phyloP scores from a whole-genome alignment of 495 filamentous ascomycete genomes.

The Penicillium paradoxum region DNA sequence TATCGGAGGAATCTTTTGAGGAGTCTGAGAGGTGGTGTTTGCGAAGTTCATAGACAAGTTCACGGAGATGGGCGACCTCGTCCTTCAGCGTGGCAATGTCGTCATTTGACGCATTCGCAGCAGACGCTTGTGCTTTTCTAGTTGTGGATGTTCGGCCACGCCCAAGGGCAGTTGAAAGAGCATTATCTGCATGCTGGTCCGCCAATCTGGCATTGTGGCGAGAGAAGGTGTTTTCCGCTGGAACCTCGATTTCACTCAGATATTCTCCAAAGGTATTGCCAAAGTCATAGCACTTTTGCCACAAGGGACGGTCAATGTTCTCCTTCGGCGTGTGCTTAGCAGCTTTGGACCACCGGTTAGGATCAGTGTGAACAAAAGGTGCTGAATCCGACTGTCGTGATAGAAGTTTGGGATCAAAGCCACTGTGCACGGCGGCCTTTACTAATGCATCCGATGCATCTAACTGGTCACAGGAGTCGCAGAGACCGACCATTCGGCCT shows the following conservation, averaged over 20 bases:
- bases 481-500: conserved; percentile 37
- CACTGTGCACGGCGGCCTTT: conserved; percentile 33
- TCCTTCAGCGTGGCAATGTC: conserved; percentile 28
- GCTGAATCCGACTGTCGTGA: conserved; percentile 25
- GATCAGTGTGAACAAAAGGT: conserved; percentile 21
- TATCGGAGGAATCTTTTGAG: conserved; percentile 6
- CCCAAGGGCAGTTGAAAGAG: conserved; percentile 21
- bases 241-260: conserved; percentile 19
- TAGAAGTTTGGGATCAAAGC: conserved; percentile 28
- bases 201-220: conserved; percentile 20
- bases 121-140: not conserved
- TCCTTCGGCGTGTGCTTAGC: conserved; percentile 12
- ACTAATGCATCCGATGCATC: conserved; percentile 34
- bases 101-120: conserved; percentile 7
- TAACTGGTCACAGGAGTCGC: conserved; percentile 30
- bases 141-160: not conserved
- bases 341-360: conserved; percentile 27
- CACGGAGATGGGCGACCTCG: conserved; percentile 33
- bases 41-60: conserved; percentile 31
- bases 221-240: conserved; percentile 10
- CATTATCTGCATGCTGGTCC: conserved; percentile 25
- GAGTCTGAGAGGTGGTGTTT: conserved; percentile 18
- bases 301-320: conserved; percentile 18
- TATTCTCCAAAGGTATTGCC: conserved; percentile 24
- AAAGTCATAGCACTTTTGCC: conserved; percentile 38